Base-by-base conservation (phyloP, 495 filamentous ascomycete species). In the Podospora tetraspora region DNA sequence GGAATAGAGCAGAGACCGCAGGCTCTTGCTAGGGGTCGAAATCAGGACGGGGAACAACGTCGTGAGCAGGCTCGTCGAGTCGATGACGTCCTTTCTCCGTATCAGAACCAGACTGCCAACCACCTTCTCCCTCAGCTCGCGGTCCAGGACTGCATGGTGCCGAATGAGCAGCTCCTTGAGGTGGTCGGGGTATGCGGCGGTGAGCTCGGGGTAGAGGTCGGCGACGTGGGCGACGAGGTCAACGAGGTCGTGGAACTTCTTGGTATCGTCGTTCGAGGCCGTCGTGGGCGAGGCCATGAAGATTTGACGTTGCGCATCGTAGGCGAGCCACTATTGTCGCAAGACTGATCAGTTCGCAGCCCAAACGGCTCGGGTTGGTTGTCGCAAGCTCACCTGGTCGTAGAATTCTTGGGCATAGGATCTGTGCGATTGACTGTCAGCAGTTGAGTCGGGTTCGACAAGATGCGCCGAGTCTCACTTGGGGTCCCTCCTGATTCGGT, bases 201-300 rank as follows among this genome's bases (percentile, higher is more conserved):
- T 90, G 70, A 92, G 84, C 25, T 87, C 84, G 25, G 94, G 93
- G 77, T 95, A 99, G 81, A 92, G 95, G 75, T 97, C 92, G 75
- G 94, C 91, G 68, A 95, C 91, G 81, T 98, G 94, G 37, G 94
- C 88, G 64, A 98, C 80, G 71, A 97, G 91, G 72, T 97, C 93
- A 60, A 78, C 72, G 66, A 95, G 84, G 72, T 97, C 92, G 64
- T 89, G 86, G 63, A 97, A 86, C 25, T 92, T 91, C 23, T 93
- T 86, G 22, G 94, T 82, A 56, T 93, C 91, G 21, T 86, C 88
- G 67, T 88, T 87, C 52, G 90, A 91, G 62, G 89, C 88, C 8
- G 91, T 87, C 21, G 91, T 82, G 9, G 95, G 94, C 27, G 91
- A 88, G 29, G 88, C 84, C 74, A 96, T 84, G 82, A 97, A 96